Percentiles rank a stretch among this genome's conserved stretches.
Conservation (phyloP, 1,139 yeast species). For the Saccharomycopsis hybrid region DNA sequence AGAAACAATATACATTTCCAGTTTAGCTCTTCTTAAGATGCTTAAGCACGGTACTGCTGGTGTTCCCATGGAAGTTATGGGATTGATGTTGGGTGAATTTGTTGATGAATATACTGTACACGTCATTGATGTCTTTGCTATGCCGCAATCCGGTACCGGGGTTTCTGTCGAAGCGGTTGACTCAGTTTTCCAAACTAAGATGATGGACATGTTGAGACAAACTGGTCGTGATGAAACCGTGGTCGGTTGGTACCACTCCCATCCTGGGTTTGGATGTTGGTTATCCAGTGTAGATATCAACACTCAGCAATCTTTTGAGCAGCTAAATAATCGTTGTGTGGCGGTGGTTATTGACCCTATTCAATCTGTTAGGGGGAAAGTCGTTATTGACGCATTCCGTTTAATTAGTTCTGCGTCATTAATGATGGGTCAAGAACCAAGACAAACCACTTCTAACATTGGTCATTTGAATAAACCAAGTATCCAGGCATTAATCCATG, state of each 20-base stretch:
- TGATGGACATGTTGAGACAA: slow-evolving; percentile 99
- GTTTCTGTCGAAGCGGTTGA: slow-evolving; percentile 99
- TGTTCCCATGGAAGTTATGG: slow-evolving; percentile 99
- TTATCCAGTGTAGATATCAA: slow-evolving; percentile 93
- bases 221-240: slow-evolving; percentile 99
- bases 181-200: slow-evolving; percentile 95
- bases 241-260: slow-evolving; percentile 99
- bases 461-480: slow-evolving; percentile 97
- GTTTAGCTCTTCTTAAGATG: slow-evolving; percentile 92
- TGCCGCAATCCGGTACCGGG: slow-evolving; percentile 99
- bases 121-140: slow-evolving; percentile 96
- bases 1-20: slow-evolving; percentile 93
- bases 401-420: slow-evolving; percentile 81
- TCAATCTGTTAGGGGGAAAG: slow-evolving; percentile 97
- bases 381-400: slow-evolving; percentile 97
- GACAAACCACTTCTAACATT: slow-evolving; percentile 94
- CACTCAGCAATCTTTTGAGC: slow-evolving; percentile 96
- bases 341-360: slow-evolving; percentile 98
- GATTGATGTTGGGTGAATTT: slow-evolving; percentile 96
- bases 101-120: slow-evolving; percentile 97
- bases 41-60: slow-evolving; percentile 98
- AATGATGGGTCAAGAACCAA: slow-evolving; percentile 96
- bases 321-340: slow-evolving; percentile 87
- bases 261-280: slow-evolving; percentile 99
- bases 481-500: slow-evolving; percentile 94